Percentiles rank a stretch among this genome's conserved stretches.
These are phyloP conservation scores for Eimeria nieschulzi DNA, from an alignment of 169 alveolate species.

Conservation along the genomic window DNA sequence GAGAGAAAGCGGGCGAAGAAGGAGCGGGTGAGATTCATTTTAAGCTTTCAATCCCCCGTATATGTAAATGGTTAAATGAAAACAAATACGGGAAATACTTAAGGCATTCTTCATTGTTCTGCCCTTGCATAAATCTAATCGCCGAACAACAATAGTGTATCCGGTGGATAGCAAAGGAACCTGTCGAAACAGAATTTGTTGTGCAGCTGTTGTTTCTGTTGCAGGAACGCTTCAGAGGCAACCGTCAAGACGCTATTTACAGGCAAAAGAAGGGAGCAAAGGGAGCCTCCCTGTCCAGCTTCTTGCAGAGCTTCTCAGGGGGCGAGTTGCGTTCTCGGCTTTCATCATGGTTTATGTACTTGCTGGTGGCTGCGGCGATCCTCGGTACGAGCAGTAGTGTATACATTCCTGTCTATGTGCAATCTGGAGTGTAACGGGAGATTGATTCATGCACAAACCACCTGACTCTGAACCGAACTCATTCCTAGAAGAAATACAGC, in stretches of 20 bases:
- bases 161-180: no score
- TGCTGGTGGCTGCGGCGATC: not conserved
- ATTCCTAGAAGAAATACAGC: not conserved
- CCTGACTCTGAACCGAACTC: no score
- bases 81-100: no score
- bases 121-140: no score
- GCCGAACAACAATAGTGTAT: no score
- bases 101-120: no score
- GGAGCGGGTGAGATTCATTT: not conserved
- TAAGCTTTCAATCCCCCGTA: not conserved
- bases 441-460: not conserved
- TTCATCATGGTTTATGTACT: constrained; percentile 30
- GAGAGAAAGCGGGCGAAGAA: no score
- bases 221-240: constrained; percentile 42
- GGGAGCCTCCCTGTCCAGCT: not conserved
- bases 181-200: no score
- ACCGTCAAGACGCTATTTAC: not conserved
- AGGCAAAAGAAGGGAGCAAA: constrained; percentile 39
- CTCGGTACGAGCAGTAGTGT: constrained; percentile 9
- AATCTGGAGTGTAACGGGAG: not conserved
- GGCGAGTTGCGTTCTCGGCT: constrained; percentile 13
- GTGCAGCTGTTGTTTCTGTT: not conserved
- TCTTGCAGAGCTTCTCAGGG: not conserved
- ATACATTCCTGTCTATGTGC: not conserved
- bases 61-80: no score